Evolutionary conservation across 2,329 filamentous ascomycete species (phyloP), one percentile per base, ranked within the genome.

Genomic region (Clarireedia paspali): DNA sequence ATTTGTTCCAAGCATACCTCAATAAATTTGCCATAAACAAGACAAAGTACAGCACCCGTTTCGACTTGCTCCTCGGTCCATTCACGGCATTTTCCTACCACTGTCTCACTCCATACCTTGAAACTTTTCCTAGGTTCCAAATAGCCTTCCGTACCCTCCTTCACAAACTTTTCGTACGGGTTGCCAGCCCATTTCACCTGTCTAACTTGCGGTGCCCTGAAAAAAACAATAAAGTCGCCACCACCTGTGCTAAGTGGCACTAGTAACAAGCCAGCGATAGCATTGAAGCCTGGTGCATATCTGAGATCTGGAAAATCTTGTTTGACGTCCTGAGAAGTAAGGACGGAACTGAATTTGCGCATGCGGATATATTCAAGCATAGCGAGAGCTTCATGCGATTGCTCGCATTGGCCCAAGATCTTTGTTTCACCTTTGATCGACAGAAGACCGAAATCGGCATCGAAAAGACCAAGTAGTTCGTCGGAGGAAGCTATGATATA

Each of bases 401-500:
- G 81, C 14, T 88, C 82, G 6, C 89, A 72, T 46, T 81, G 77
- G 0, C 91, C 91, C 26, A 96, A 71, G 2, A 95, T 85, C 66
- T 95, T 95, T 0, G 90, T 94, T 68, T 96, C 90, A n/a, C 88
- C 89, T 27, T 81, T 79, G 46, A 96, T 95, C 0, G 88, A 95
- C 0, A 95, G 44, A 71, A 94, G 77, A 2, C 90, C 91, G 67
- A 89, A 94, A 64, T 96, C 91, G 0, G 90, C 91, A 66, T 94
- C 84, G 60, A 96, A 95, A 0, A 96, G 76, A 63, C 84, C 89
- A 4, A 96, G 70, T 0, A 96, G 72, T 64, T 96, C 91, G 53
- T 95, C 89, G 0, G 89, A 94, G 0, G 89, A 94, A 0, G 90
- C 90, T 56, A 95, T 86, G 48, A 96, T 95, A 67, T 95, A 95